Conservation (phyloP, 2,329 filamentous ascomycete genomes). For the Aspergillus caelatus region DNA sequence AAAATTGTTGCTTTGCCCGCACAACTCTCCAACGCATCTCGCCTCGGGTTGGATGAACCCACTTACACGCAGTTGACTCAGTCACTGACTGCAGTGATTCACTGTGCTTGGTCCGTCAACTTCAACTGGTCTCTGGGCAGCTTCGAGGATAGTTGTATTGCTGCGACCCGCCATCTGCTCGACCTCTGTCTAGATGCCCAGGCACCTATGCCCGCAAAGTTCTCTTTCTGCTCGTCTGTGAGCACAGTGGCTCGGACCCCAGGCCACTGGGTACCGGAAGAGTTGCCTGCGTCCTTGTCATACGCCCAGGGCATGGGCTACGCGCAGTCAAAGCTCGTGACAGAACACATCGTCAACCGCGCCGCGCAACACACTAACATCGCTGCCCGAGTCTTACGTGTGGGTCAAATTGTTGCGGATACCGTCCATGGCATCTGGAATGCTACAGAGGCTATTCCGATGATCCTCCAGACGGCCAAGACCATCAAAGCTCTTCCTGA, state of each 20-base stretch:
- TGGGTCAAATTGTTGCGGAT: conserved; percentile 38
- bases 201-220: conserved; percentile 9
- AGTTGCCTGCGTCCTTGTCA: conserved; percentile 30
- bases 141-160: conserved; percentile 59
- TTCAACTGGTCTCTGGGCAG: conserved; percentile 60
- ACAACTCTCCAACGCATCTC: conserved; percentile 46
- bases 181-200: conserved; percentile 38
- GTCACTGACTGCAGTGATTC: conserved; percentile 59
- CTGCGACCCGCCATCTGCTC: conserved; percentile 49
- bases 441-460: conserved; percentile 46
- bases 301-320: conserved; percentile 47
- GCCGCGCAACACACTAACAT: conserved; percentile 18
- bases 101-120: conserved; percentile 69
- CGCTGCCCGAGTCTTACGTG: conserved; percentile 30
- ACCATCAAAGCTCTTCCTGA: conserved; percentile 50
- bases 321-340: conserved; percentile 37
- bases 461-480: conserved; percentile 52
- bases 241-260: conserved; percentile 42
- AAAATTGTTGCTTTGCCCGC: conserved; percentile 54
- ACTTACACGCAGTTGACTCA: conserved; percentile 45
- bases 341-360: conserved; percentile 33
- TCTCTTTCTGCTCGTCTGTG: conserved; percentile 51
- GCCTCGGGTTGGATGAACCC: conserved; percentile 51
- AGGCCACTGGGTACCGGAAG: conserved; percentile 35
- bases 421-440: conserved; percentile 21